These are phyloP conservation scores for Ophiostoma quercus DNA, from an alignment of 2,329 filamentous ascomycete species.

Conservation along the genomic window DNA sequence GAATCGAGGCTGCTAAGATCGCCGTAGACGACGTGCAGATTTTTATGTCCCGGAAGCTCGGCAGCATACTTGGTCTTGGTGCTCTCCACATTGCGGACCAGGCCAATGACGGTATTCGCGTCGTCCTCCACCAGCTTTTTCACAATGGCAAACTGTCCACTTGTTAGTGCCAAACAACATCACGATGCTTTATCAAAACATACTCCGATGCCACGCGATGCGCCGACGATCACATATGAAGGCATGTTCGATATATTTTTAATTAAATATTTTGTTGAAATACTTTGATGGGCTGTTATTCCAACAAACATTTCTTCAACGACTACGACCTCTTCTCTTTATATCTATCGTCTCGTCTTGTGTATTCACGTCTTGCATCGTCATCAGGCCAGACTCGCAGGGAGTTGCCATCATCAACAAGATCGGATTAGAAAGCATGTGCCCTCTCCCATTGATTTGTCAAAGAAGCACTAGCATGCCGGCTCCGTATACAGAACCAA, in stretches of 20 bases:
- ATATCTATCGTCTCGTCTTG: neutral
- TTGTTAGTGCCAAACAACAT: neutral
- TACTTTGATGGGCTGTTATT: neutral
- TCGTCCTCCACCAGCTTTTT: neutral
- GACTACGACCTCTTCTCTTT: neutral
- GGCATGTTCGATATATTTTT: neutral
- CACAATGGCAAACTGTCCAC: neutral
- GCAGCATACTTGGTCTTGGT: neutral
- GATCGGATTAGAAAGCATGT: neutral
- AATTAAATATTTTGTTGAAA: neutral
- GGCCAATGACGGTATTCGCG: neutral
- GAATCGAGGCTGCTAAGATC: neutral
- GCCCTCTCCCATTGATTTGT: neutral
- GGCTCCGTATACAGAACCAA: neutral
- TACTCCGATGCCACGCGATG: neutral
- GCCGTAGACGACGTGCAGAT: neutral
- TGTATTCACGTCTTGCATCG: neutral
- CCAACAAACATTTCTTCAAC: neutral
- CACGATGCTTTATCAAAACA: neutral
- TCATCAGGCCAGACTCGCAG: neutral
- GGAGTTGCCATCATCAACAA: neutral
- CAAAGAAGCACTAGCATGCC: neutral
- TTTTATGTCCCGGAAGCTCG: neutral
- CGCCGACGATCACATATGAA: neutral
- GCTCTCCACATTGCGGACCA: neutral